Percentiles rank a stretch among this genome's conserved stretches.
These are phyloP conservation scores for Gastrolobium bilobum DNA, from an alignment of 306 rosid species.

Conservation along the genomic window DNA sequence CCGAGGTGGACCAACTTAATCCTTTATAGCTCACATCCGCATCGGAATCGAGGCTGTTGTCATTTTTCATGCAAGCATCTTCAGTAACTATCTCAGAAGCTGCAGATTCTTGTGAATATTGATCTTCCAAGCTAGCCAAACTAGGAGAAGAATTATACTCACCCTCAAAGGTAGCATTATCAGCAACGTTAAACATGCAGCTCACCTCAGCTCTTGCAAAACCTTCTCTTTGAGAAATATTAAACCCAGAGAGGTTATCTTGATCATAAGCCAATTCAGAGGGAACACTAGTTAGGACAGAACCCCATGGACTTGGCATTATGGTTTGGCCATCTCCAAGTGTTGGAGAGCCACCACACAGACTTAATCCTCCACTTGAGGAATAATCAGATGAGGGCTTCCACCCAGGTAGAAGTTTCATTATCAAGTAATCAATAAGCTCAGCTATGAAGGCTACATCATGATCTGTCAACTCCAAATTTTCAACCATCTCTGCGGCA, in stretches of 20 bases:
- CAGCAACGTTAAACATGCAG: conserved; percentile 34
- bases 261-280: conserved; percentile 48
- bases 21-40: conserved; percentile 50
- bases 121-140: conserved; percentile 55
- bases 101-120: conserved; percentile 55
- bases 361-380: conserved; percentile 50
- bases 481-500: conserved; percentile 86
- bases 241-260: conserved; percentile 41
- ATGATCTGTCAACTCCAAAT: conserved; percentile 67
- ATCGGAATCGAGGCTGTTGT: conserved; percentile 44
- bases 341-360: conserved; percentile 41
- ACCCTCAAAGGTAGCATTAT: conserved; percentile 24
- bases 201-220: conserved; percentile 26
- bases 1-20: conserved; percentile 51
- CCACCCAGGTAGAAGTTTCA: conserved; percentile 71
- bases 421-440: conserved; percentile 76
- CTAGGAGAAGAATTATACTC: conserved; percentile 53
- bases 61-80: conserved; percentile 49
- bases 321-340: conserved; percentile 43
- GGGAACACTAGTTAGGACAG: conserved; percentile 46
- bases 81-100: conserved; percentile 49
- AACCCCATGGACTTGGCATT: conserved; percentile 51
- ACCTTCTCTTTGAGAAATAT: conserved; percentile 38
- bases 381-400: conserved; percentile 62
- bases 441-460: conserved; percentile 79